These are phyloP conservation scores for Mycosphaerella sp. DNA, from an alignment of 2,329 filamentous ascomycete species.

Conservation along the genomic window DNA sequence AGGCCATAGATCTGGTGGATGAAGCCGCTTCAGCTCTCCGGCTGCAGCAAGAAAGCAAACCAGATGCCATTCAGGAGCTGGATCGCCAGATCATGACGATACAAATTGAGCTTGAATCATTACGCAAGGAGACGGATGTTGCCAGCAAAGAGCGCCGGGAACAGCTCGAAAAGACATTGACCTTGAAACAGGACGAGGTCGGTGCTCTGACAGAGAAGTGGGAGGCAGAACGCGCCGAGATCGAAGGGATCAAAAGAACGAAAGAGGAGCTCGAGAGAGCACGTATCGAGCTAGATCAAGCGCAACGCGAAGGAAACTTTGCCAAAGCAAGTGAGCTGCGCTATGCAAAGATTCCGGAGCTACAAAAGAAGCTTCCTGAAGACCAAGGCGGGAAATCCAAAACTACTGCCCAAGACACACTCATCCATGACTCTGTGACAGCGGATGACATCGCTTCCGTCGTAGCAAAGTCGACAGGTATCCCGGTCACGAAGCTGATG, in stretches of 20 bases:
- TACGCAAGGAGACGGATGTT: slow-evolving; percentile 89
- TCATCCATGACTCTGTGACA: slow-evolving; percentile 92
- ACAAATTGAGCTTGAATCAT: slow-evolving; percentile 89
- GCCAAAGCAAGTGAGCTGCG: slow-evolving; percentile 82
- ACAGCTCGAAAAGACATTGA: slow-evolving; percentile 72
- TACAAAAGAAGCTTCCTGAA: slow-evolving; percentile 72
- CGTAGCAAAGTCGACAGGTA: slow-evolving; percentile 85
- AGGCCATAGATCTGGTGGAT: slow-evolving; percentile 94
- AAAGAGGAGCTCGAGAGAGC: slow-evolving; percentile 87
- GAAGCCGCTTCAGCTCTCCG: slow-evolving; percentile 87
- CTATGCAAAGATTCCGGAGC: slow-evolving; percentile 75
- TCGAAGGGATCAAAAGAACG: slow-evolving; percentile 77
- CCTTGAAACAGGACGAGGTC: slow-evolving; percentile 69
- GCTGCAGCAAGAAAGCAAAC: slow-evolving; percentile 93
- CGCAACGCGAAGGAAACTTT: slow-evolving; percentile 82
- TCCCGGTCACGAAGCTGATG: slow-evolving; percentile 86
- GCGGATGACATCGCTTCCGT: slow-evolving; percentile 90
- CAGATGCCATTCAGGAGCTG: slow-evolving; percentile 84
- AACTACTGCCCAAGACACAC: slow-evolving; percentile 40
- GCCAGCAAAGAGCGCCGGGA: slow-evolving; percentile 81
- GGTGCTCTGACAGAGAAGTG: slow-evolving; percentile 71
- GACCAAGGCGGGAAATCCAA: slow-evolving; percentile 53
- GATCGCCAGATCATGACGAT: slow-evolving; percentile 96
- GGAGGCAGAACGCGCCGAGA: slow-evolving; percentile 82
- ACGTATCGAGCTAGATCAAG: slow-evolving; percentile 75